These are phyloP conservation scores for Vigna unguiculata DNA, from an alignment of 306 rosid genomes.

Conservation along the genomic window DNA sequence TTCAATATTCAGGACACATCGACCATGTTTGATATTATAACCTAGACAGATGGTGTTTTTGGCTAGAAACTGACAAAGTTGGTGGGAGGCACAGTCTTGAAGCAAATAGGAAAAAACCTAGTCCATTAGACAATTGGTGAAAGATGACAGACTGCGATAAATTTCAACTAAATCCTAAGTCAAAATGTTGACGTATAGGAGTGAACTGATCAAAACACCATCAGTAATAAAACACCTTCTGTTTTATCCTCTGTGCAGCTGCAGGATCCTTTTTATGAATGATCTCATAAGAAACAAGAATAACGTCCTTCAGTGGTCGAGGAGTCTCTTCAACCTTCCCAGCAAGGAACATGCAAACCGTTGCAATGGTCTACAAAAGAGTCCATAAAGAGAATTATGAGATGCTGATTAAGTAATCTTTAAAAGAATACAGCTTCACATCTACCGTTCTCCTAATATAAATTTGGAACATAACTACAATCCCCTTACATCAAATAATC, in stretches of 20 bases:
- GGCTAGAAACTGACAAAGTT: slow-evolving; percentile 22
- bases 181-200: slow-evolving; percentile 36
- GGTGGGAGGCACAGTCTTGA: slow-evolving; percentile 29
- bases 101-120: slow-evolving; percentile 27
- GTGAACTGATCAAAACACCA: slow-evolving; percentile 46
- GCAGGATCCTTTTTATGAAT: slow-evolving; percentile 92
- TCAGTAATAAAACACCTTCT: slow-evolving; percentile 72
- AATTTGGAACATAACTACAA: slow-evolving; percentile 20
- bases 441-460: slow-evolving; percentile 26
- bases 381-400: slow-evolving; percentile 31
- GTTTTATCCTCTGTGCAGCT: slow-evolving; percentile 91
- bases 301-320: slow-evolving; percentile 93
- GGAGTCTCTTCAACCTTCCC: slow-evolving; percentile 99
- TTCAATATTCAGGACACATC: slow-evolving; percentile 39
- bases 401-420: slow-evolving; percentile 24
- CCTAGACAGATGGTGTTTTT: slow-evolving; percentile 35
- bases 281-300: slow-evolving; percentile 92
- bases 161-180: slow-evolving; percentile 37
- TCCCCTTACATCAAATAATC: slow-evolving; percentile 28
- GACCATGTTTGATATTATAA: slow-evolving; percentile 31
- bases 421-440: neutral
- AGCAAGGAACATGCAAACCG: slow-evolving; percentile 98
- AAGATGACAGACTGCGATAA: slow-evolving; percentile 18
- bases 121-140: slow-evolving; percentile 28
- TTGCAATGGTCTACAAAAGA: slow-evolving; percentile 88